Evolutionary conservation across 2,329 filamentous ascomycete genomes (phyloP), one percentile per base, ranked within the genome.

Genomic region (Aplosporella prunicola): DNA sequence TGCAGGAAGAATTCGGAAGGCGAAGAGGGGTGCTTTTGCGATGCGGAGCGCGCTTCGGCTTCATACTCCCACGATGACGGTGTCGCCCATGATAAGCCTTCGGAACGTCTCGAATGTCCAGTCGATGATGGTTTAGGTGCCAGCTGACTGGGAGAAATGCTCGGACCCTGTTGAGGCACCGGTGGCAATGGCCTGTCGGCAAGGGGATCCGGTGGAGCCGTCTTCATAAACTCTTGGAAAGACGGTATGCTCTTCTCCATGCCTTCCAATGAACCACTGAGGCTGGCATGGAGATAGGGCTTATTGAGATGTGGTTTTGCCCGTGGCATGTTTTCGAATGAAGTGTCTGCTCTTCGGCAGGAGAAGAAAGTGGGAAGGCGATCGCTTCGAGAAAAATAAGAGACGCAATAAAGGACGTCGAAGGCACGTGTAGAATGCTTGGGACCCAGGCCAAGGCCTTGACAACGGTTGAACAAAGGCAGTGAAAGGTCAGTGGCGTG

Each of bases 151-250:
- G n/a, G n/a, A n/a, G n/a, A n/a, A n/a, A n/a, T n/a, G n/a, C n/a
- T n/a, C n/a, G n/a, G n/a, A n/a, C n/a, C n/a, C 9, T 20, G 22
- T 4, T 13, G 15, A 7, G 33, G 33, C 8, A 28, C 17, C 16
- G 33, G 33, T 20, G 33, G 33, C 17, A 36, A 29, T 3, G 26
- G 34, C 18, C 23, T 36, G n/a, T 11, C 9, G 3, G 22, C 18
- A 8, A 30, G 36, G 23, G 29, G 17, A 6, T 22, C 5, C 7
- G 36, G 36, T 17, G 37, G 37, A 3, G n/a, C 8, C n/a, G 24
- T 24, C 15, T 9, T 39, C 31, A 39, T 28, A 14, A 39, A 39
- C 13, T 33, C 37, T n/a, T 25, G 17, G 20, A 39, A 39, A 14
- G 37, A 39, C 14, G 31, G 31, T 7, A 34, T 14, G 9, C 9